Conservation (phyloP, 352 stramenopile species). For the Aphanomyces astaci region DNA sequence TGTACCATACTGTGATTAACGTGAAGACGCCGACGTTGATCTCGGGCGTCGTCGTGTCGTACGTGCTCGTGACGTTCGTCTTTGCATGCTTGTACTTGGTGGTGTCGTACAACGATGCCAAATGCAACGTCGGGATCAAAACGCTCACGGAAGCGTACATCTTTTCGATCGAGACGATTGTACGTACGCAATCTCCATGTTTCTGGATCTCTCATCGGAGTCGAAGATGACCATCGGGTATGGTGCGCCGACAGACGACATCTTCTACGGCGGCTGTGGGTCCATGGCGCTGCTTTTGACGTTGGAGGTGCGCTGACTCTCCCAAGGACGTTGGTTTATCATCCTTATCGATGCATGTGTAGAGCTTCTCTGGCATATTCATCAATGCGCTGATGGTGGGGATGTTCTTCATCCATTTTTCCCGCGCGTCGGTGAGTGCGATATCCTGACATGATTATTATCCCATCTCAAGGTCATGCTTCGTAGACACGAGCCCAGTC, state of each 20-base stretch:
- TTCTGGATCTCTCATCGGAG: too few species aligned
- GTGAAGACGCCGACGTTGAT: constrained; percentile 33
- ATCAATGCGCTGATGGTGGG: constrained; percentile 81
- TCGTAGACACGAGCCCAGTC: constrained; percentile 71
- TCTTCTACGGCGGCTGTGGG: constrained; percentile 78
- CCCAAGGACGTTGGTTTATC: not conserved
- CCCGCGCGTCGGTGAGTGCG: constrained; percentile 38
- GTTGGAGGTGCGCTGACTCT: constrained; percentile 60
- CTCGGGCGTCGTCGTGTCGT: constrained; percentile 30
- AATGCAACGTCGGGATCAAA: constrained; percentile 69
- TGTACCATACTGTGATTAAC: constrained; percentile 84
- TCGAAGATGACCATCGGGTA: constrained; percentile 87
- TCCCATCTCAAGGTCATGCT: not conserved
- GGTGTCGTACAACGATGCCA: constrained; percentile 45
- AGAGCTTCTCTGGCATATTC: constrained; percentile 84
- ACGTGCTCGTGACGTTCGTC: constrained; percentile 70
- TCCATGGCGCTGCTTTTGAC: constrained; percentile 77
- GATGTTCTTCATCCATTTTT: constrained; percentile 82
- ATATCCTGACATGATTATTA: not conserved
- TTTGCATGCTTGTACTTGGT: constrained; percentile 70
- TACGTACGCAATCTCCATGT: too few species aligned
- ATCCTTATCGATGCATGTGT: not conserved
- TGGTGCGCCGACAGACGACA: constrained; percentile 73
- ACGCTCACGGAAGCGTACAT: constrained; percentile 78
- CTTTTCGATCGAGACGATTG: constrained; percentile 83